Conservation (phyloP, 257 asterid species). For the Fraxinus cuspidata region DNA sequence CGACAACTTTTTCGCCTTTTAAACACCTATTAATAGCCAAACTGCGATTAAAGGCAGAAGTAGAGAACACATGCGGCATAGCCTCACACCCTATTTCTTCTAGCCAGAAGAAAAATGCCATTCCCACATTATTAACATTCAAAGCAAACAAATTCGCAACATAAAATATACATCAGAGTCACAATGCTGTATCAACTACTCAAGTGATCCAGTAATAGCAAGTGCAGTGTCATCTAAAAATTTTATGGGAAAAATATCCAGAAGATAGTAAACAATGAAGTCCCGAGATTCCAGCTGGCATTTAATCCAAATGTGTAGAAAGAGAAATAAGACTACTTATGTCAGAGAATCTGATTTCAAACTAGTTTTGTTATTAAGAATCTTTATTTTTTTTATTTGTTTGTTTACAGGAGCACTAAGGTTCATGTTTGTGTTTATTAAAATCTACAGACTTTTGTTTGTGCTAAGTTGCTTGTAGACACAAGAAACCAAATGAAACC, state of each 20-base stretch:
- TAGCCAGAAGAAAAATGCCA: not conserved
- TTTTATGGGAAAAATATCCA: not conserved
- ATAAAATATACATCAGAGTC: not conserved
- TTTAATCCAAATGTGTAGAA: not conserved
- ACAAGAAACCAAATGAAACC: not conserved
- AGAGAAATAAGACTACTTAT: not conserved
- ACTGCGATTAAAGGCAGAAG: not conserved
- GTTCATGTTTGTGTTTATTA: not conserved
- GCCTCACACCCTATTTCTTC: not conserved
- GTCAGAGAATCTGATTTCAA: not conserved
- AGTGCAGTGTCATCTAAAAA: not conserved
- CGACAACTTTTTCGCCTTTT: not conserved
- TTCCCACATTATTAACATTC: not conserved
- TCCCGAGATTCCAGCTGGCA: not conserved
- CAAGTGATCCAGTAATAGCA: not conserved
- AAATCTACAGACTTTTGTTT: not conserved
- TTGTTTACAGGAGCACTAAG: not conserved
- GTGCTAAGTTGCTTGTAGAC: not conserved
- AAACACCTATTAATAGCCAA: not conserved
- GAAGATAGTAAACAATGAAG: not conserved
- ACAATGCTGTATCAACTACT: not conserved
- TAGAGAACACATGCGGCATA: not conserved
- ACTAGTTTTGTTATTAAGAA: not conserved
- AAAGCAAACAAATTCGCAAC: not conserved
- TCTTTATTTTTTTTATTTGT: not conserved